A percentile compares a stretch with the other conserved stretches of the same genome.
These are phyloP conservation scores for Aspergillus versicolor DNA, from an alignment of 2,329 filamentous ascomycete species.

Conservation along the genomic window DNA sequence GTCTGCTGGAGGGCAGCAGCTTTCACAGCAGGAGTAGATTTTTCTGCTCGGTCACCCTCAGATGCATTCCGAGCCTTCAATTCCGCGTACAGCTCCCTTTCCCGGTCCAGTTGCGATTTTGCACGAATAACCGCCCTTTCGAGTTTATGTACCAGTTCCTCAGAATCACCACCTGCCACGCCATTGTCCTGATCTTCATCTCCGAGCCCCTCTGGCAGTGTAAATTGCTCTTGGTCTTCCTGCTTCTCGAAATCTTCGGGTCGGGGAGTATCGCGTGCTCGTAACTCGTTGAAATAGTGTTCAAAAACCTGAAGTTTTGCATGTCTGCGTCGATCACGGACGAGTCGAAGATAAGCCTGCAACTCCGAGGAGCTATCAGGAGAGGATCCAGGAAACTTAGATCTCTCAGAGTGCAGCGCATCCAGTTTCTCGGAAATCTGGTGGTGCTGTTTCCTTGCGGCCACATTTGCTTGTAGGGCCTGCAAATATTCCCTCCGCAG, in stretches of 20 bases:
- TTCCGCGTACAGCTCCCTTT: conserved; percentile 36
- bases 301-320: conserved; percentile 49
- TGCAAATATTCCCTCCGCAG: conserved; percentile 47
- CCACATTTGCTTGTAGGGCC: conserved; percentile 44
- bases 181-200: conserved; percentile 11
- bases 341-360: conserved; percentile 44
- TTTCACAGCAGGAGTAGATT: conserved; percentile 20
- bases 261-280: conserved; percentile 24
- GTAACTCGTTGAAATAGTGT: conserved; percentile 44
- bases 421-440: conserved; percentile 33
- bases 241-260: conserved; percentile 23
- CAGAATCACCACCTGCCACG: conserved; percentile 23
- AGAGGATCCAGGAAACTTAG: conserved; percentile 16
- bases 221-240: conserved; percentile 15
- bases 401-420: conserved; percentile 24
- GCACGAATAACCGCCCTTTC: conserved; percentile 41
- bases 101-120: conserved; percentile 35
- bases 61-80: conserved; percentile 27
- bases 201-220: conserved; percentile 19
- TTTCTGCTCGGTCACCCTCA: not conserved
- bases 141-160: conserved; percentile 37
- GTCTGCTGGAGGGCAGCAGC: conserved; percentile 44
- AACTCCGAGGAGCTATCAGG: conserved; percentile 28
- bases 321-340: conserved; percentile 47
- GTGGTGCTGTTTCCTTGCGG: conserved; percentile 41